These are phyloP conservation scores for Telfairia occidentalis DNA, from an alignment of 331 rosid genomes.

Conservation along the genomic window DNA sequence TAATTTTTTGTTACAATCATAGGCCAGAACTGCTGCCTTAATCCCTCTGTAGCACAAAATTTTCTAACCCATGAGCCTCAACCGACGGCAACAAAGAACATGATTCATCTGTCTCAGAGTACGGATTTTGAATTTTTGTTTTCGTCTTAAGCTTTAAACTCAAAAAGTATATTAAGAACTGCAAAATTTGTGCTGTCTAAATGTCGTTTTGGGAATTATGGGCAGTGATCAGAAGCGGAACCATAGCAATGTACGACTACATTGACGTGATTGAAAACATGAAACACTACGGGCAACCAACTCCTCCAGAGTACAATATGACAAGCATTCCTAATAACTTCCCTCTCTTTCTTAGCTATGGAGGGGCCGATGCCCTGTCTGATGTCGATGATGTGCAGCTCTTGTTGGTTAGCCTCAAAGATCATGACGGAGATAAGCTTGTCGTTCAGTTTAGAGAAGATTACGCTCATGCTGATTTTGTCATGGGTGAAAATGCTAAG, in stretches of 20 bases:
- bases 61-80: conserved; percentile 81
- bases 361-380: conserved; percentile 80
- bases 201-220: neutral
- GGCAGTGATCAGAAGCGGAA: conserved; percentile 82
- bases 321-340: conserved; percentile 55
- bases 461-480: conserved; percentile 92
- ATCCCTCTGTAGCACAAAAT: conserved; percentile 40
- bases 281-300: conserved; percentile 58
- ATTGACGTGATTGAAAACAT: conserved; percentile 37
- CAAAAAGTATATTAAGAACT: neutral
- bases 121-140: conserved; percentile 17
- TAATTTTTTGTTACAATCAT: conserved; percentile 1
- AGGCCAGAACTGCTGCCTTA: conserved; percentile 85
- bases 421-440: conserved; percentile 64
- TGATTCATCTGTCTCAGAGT: conserved; percentile 89
- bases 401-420: conserved; percentile 42
- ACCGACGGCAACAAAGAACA: conserved; percentile 74
- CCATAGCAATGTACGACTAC: conserved; percentile 62
- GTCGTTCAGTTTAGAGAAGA: conserved; percentile 67
- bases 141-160: neutral
- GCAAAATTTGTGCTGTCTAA: neutral
- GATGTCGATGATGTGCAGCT: conserved; percentile 64
- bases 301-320: conserved; percentile 68
- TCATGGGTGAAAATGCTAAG: conserved; percentile 72
- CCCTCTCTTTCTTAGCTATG: conserved; percentile 69